Base-by-base conservation (phyloP, 306 rosid genomes). In the Fragaria nilgerrensis region DNA sequence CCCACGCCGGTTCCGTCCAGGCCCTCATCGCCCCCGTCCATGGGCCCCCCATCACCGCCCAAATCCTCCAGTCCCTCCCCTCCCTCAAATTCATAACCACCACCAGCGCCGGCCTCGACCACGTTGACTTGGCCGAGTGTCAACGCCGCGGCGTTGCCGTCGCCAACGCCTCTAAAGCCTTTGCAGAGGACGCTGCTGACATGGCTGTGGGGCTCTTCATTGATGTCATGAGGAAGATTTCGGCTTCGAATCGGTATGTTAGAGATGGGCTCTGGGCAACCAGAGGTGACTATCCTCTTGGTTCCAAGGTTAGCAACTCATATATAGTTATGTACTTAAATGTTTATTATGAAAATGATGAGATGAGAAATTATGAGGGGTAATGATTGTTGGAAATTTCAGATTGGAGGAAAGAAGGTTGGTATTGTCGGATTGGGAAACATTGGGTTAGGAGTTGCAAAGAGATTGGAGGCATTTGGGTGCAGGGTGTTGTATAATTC, bases 351-450 rank as follows among this genome's bases (percentile, higher is more conserved):
- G 48, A 44, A 44, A 44, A 16, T 50, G 56, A 48, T 14, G 52
- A 48, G 5, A 48, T 48, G 20, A 48, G 52, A 48, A 14, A 48
- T 48, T 48, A 14, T 0, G 15, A 48, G 52, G n/a, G 19, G 52
- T 55, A 7, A 55, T 14, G 17, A 25, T 69, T 45, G 9, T 17
- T 58, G 5, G 58, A n/a, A n/a, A 62, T 79, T 64, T 77, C 77
- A 88, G 91, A 2, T 86, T 32, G 66, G 82, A 45, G 82, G 87
- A 56, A 88, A 85, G 80, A n/a, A 68, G 69, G 83, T 86, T 20
- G n/a, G n/a, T 25, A 82, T 90, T 2, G 84, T 88, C 72, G 95
- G 90, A 2, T 56, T 90, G 55, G 92, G 89, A 56, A 86, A 69
- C 55, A 83, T 90, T 27, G 94, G 92, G 72, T 36, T 53, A 27